phyloP scores from a whole-genome alignment of 2,329 filamentous ascomycete species.

The Neocatenulostroma microsporum region DNA sequence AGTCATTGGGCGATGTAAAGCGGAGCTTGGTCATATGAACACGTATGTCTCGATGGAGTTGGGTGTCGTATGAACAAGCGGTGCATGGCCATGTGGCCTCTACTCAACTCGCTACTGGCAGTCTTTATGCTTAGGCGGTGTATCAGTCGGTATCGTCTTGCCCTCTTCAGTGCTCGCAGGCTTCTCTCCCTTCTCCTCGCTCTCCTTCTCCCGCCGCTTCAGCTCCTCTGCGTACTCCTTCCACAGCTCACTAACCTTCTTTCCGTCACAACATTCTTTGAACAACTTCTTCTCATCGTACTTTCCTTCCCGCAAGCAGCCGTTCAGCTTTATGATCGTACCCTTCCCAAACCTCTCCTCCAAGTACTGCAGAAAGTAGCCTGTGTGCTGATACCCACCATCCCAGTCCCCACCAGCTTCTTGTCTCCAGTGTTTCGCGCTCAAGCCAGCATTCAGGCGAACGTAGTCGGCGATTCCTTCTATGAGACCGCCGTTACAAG shows the following conservation, averaged over 20 bases:
- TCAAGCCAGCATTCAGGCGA: slow-evolving; percentile 62
- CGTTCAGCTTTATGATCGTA: slow-evolving; percentile 53
- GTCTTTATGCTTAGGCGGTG: too few species aligned
- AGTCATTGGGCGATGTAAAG: too few species aligned
- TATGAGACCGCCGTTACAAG: slow-evolving; percentile 61
- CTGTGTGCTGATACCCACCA: slow-evolving; percentile 81
- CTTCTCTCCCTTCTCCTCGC: slow-evolving; percentile 10
- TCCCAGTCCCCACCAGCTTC: slow-evolving; percentile 63
- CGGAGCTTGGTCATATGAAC: too few species aligned
- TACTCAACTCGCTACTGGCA: too few species aligned
- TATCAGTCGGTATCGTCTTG: slow-evolving; percentile 11
- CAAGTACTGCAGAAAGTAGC: slow-evolving; percentile 81
- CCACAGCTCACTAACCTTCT: slow-evolving; percentile 63
- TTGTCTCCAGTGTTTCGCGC: slow-evolving; percentile 74
- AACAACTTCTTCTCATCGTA: slow-evolving; percentile 52
- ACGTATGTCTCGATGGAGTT: too few species aligned
- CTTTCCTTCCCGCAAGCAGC: slow-evolving; percentile 52
- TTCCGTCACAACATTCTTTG: slow-evolving; percentile 37
- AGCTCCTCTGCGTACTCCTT: slow-evolving; percentile 56
- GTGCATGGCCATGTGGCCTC: too few species aligned
- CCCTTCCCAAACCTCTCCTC: slow-evolving; percentile 55
- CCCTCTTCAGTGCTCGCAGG: slow-evolving; percentile 3
- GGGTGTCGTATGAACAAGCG: too few species aligned
- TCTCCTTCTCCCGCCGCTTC: slow-evolving; percentile 26
- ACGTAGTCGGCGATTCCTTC: slow-evolving; percentile 95